Evolutionary conservation across 352 stramenopile genomes (phyloP).

Genomic region (Globisporangium spinosum): DNA sequence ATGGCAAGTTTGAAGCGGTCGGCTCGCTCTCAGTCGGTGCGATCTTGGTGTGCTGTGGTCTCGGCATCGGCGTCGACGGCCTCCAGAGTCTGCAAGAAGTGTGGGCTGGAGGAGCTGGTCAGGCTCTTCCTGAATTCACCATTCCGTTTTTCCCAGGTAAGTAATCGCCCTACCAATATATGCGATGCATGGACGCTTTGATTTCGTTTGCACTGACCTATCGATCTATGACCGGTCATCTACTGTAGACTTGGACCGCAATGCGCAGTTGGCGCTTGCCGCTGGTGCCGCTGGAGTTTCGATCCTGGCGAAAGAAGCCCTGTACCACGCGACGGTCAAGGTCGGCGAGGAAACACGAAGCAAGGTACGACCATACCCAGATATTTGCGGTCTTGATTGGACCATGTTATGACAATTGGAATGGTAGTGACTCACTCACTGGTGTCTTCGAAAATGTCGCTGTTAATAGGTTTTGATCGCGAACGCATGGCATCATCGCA

Average conservation of each 20-base stretch:
- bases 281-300: constrained; percentile 84
- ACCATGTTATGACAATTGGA: background rate
- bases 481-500: constrained; percentile 96
- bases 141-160: constrained; percentile 50
- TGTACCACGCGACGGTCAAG: constrained; percentile 91
- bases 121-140: constrained; percentile 31
- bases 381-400: background rate
- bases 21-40: constrained; percentile 83
- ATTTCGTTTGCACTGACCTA: background rate
- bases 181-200: background rate
- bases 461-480: constrained; percentile 88
- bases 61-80: constrained; percentile 67
- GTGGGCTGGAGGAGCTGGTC: constrained; percentile 32
- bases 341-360: constrained; percentile 92
- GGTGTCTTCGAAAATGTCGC: background rate
- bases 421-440: background rate
- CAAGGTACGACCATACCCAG: constrained; percentile 34
- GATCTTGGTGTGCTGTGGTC: constrained; percentile 73
- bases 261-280: constrained; percentile 64
- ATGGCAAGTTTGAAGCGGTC: constrained; percentile 89
- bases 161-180: background rate
- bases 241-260: constrained; percentile 40
- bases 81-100: constrained; percentile 74
- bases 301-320: constrained; percentile 92
- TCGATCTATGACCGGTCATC: background rate